These are phyloP conservation scores for Aurinia saxatilis DNA, from an alignment of 345 rosid genomes.

Conservation along the genomic window DNA sequence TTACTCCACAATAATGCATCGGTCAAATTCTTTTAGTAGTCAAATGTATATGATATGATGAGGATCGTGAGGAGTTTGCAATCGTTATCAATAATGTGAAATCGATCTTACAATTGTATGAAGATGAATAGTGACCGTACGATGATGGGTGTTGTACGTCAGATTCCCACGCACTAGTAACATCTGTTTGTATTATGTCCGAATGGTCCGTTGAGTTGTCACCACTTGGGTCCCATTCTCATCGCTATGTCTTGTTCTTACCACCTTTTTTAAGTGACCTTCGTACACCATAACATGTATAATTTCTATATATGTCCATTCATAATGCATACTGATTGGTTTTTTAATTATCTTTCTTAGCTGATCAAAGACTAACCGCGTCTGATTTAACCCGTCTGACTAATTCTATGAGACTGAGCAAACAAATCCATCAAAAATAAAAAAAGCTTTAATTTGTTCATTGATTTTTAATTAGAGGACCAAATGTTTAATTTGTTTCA, in stretches of 20 bases:
- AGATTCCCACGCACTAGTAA: conserved; percentile 21
- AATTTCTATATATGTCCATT: not conserved
- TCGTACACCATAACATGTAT: too few relatives aligned
- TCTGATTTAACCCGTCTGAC: too few relatives aligned
- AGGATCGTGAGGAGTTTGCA: conserved; percentile 8
- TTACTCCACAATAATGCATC: conserved; percentile 6
- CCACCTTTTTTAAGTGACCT: conserved; percentile 9
- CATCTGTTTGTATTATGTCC: conserved; percentile 9
- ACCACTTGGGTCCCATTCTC: conserved; percentile 12
- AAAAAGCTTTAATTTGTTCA: too few relatives aligned
- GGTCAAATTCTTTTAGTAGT: conserved; percentile 4
- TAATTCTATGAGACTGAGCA: too few relatives aligned
- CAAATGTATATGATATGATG: not conserved
- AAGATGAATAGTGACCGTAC: conserved; percentile 19
- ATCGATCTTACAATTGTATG: not conserved
- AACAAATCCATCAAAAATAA: too few relatives aligned
- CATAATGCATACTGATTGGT: not conserved
- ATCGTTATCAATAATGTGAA: conserved; percentile 14
- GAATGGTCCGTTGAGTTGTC: conserved; percentile 21
- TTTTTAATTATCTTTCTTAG: too few relatives aligned
- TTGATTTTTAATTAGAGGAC: too few relatives aligned
- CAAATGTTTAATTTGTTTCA: too few relatives aligned
- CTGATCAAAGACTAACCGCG: too few relatives aligned
- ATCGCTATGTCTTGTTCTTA: conserved; percentile 12
- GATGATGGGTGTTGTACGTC: conserved; percentile 14